Evolutionary conservation across 176 grass and related monocot genomes (phyloP), one percentile per base, ranked within the genome.

Genomic region (Calamus simplicifolius): DNA sequence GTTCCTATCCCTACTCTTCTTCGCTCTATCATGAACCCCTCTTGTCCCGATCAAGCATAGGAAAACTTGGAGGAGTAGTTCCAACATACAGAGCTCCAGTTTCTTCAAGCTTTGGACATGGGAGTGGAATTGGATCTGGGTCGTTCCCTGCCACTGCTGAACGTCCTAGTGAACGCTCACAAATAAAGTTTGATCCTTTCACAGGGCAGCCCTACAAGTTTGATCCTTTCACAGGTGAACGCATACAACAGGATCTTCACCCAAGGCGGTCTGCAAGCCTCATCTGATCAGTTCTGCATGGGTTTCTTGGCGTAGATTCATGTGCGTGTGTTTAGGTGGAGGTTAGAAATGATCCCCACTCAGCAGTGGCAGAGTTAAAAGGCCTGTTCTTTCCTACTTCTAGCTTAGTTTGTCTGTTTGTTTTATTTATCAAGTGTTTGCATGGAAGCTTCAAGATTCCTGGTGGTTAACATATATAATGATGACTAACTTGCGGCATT

Each of bases 121-220:
- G 15, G 29, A 29, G 18, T 6, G 30, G 72, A 52, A 57, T 54
- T 0, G 65, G 58, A 16, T 81, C 69, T 2, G 73, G 61, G 13
- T 71, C 54, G 12, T 67, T 38, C 14, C 69, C 71, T 54, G 74
- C 69, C 3, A 69, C 75, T 29, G 65, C 74, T 48, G 73, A 89
- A 74, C 59, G 63, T 56, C 80, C 76, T 12, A 19, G 66, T 27
- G 72, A 77, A 16, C 73, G 51, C 4, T 75, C 64, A 18, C 81
- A 82, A 64, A 69, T 78, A 29, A 76, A 66, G 85, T 95, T 83
- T 69, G 85, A 89, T 89, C 85, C 85, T 4, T 89, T 85, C 73
- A 95, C 85, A 7, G 89, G 85, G 10, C 77, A 89, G 61, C 79
- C 81, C 10, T 95, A 83, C 79, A 95, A 75, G 54, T 95, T 89